phyloP scores from a whole-genome alignment of 78 protist genomes.

The Dictyostelium firmibasis region DNA sequence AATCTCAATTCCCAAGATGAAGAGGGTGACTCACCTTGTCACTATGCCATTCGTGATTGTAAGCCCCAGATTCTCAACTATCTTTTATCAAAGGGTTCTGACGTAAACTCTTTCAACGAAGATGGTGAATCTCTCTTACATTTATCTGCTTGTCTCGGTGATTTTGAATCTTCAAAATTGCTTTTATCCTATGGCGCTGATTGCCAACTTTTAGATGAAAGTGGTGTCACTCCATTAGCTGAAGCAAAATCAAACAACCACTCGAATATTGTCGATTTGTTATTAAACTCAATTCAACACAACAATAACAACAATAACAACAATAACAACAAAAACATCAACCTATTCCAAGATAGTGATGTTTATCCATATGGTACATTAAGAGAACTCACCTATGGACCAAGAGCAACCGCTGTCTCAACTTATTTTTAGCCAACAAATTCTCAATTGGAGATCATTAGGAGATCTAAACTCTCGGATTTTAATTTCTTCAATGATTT shows the following conservation, averaged over 20 bases:
- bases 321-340: neutral
- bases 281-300: neutral
- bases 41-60: constrained; percentile 50
- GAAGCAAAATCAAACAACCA: constrained; percentile 51
- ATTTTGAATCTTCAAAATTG: neutral
- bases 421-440: constrained; percentile 17
- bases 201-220: neutral
- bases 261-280: neutral
- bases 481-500: neutral
- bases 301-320: no score
- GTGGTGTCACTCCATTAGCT: constrained; percentile 39
- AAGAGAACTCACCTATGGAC: constrained; percentile 13
- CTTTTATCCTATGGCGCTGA: constrained; percentile 43
- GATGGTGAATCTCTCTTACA: constrained; percentile 76
- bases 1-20: constrained; percentile 14
- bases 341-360: neutral
- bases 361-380: neutral
- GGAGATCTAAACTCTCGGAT: neutral
- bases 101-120: constrained; percentile 32
- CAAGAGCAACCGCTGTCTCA: neutral
- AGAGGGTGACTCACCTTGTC: constrained; percentile 56
- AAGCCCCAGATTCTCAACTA: neutral
- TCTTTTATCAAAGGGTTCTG: constrained; percentile 23
- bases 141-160: constrained; percentile 35
- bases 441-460: neutral